These are phyloP conservation scores for Sporothrix sp. DNA, from an alignment of 2,329 filamentous ascomycete species.

Conservation along the genomic window DNA sequence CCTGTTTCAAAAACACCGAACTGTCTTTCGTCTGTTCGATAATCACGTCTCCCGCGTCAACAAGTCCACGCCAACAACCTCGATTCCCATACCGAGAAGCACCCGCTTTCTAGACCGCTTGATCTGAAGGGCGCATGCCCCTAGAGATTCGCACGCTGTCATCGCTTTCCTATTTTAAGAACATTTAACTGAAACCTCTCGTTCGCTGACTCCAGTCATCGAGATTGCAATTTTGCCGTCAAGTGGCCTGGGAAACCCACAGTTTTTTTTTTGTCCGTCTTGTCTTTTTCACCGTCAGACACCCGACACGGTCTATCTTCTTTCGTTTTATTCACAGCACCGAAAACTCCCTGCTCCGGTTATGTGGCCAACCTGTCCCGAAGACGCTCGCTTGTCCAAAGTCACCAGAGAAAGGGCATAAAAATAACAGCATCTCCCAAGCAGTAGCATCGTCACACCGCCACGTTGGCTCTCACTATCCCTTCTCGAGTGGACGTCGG, in stretches of 20 bases:
- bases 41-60: too few species aligned
- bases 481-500: constrained; percentile 10
- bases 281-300: neutral
- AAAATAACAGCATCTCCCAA: neutral
- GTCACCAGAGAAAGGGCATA: neutral
- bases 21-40: too few species aligned
- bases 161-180: neutral
- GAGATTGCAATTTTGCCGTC: constrained; percentile 1
- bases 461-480: constrained; percentile 17
- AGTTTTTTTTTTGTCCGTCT: neutral
- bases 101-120: constrained; percentile 2
- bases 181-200: neutral
- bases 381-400: neutral
- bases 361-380: neutral
- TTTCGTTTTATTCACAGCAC: too few species aligned
- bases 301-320: neutral
- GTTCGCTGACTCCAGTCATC: neutral
- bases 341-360: too few species aligned
- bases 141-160: neutral
- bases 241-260: neutral
- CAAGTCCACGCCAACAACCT: constrained; percentile 9
- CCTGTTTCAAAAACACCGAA: too few species aligned
- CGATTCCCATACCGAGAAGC: constrained; percentile 2
- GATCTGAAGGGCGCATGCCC: neutral
- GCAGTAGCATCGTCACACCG: neutral